Evolutionary conservation across 345 rosid genomes (phyloP).

Genomic region (Lumnitzera littorea): DNA sequence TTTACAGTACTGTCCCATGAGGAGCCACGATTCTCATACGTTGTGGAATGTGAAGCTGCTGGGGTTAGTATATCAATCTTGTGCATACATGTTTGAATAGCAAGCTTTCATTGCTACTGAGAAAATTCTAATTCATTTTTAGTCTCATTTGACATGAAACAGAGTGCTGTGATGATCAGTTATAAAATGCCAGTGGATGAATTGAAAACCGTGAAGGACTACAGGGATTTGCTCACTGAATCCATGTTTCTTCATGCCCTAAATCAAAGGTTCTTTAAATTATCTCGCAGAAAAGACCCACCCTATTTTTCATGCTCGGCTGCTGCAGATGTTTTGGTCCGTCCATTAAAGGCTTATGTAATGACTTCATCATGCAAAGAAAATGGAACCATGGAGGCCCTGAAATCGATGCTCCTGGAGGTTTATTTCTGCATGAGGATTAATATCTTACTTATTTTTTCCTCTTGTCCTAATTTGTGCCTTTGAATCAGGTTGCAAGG

Average conservation of each 20-base stretch:
- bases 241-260: conserved; percentile 78
- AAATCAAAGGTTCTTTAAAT: conserved; percentile 79
- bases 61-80: conserved; percentile 49
- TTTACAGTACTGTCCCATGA: conserved; percentile 72
- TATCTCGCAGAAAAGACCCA: conserved; percentile 70
- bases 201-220: conserved; percentile 74
- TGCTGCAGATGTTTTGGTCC: conserved; percentile 69
- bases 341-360: conserved; percentile 66
- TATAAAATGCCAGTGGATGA: conserved; percentile 65
- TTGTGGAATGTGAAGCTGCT: conserved; percentile 84
- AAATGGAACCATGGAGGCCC: conserved; percentile 67
- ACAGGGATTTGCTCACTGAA: conserved; percentile 66
- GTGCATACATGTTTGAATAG: no score
- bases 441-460: neutral
- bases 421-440: conserved; percentile 24
- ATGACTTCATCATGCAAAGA: conserved; percentile 81
- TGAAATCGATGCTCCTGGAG: conserved; percentile 88
- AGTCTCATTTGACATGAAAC: conserved; percentile 19
- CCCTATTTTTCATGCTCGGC: conserved; percentile 92
- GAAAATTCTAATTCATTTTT: conserved; percentile 9
- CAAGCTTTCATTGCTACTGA: no score
- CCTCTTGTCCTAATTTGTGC: conserved; percentile 11
- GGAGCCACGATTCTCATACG: conserved; percentile 73
- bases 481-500: conserved; percentile 67
- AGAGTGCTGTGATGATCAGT: conserved; percentile 90